Evolutionary conservation across 2,329 filamentous ascomycete genomes (phyloP).

Genomic region (Pseudonectria buxi): DNA sequence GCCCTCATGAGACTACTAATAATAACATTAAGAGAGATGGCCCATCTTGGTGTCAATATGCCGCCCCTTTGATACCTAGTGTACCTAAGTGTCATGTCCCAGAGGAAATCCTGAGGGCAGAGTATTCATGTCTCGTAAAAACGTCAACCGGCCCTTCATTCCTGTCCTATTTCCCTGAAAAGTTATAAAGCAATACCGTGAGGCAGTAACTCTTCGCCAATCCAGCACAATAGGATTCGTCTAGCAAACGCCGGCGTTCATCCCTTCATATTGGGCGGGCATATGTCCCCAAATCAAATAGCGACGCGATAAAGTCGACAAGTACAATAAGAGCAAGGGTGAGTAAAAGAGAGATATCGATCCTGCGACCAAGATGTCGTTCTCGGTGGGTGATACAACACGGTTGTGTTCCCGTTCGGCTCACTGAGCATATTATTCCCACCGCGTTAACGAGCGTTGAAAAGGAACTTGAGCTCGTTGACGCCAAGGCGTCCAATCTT

Average conservation of each 20-base stretch:
- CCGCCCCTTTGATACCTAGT: too few species aligned
- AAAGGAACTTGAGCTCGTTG: constrained; percentile 64
- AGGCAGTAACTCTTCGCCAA: constrained; percentile 1
- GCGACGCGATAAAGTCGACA: too few species aligned
- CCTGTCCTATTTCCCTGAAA: neutral
- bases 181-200: constrained; percentile 2
- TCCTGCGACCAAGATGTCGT: too few species aligned
- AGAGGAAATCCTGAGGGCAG: too few species aligned
- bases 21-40: too few species aligned
- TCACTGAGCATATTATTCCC: neutral
- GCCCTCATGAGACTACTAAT: too few species aligned
- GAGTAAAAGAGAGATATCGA: too few species aligned
- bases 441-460: constrained; percentile 29
- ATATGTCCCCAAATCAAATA: neutral
- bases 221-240: neutral
- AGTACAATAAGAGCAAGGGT: too few species aligned
- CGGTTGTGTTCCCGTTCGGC: neutral
- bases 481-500: constrained; percentile 59
- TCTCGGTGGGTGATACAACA: neutral
- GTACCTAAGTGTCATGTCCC: too few species aligned
- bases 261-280: neutral
- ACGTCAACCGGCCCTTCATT: too few species aligned
- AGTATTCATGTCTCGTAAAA: constrained; percentile 8
- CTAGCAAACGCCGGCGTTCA: constrained; percentile 4
- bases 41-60: too few species aligned